Conservation (phyloP, 345 rosid genomes). For the Brassica incana region DNA sequence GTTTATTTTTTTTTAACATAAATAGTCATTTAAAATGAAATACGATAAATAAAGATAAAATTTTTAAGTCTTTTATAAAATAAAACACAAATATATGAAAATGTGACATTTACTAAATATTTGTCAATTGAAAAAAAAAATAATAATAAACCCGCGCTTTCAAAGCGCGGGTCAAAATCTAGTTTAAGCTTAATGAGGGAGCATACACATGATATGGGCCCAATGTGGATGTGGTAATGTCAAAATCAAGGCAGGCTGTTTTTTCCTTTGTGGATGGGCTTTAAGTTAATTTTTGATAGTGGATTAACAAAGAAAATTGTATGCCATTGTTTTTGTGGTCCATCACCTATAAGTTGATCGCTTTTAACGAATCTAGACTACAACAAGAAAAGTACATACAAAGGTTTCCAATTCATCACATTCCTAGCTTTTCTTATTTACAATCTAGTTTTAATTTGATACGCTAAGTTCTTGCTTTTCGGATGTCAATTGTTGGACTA, state of each 20-base stretch:
- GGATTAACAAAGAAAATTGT: neutral
- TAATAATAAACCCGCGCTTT: too few species aligned
- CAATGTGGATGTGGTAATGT: constrained; percentile 9
- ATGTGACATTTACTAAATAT: too few species aligned
- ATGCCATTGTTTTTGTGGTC: constrained; percentile 12
- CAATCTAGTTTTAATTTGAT: neutral
- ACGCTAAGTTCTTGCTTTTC: neutral
- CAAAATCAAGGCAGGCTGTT: constrained; percentile 25
- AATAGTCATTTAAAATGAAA: too few species aligned
- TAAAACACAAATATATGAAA: too few species aligned
- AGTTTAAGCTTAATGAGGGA: neutral
- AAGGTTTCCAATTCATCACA: constrained; percentile 1
- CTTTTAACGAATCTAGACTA: constrained; percentile 1
- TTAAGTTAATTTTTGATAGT: neutral
- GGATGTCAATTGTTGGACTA: neutral
- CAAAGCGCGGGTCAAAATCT: too few species aligned
- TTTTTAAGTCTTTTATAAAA: too few species aligned
- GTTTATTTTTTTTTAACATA: too few species aligned
- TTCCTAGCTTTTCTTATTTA: neutral
- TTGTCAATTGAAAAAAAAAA: too few species aligned
- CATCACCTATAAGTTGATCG: neutral
- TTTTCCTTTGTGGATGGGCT: neutral
- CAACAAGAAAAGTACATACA: constrained; percentile 3
- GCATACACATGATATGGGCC: neutral
- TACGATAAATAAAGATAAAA: too few species aligned